Percentiles rank a stretch among this genome's conserved stretches.
Evolutionary conservation across 164 flowering plant genomes (phyloP).

Genomic region (Macadamia integrifolia): DNA sequence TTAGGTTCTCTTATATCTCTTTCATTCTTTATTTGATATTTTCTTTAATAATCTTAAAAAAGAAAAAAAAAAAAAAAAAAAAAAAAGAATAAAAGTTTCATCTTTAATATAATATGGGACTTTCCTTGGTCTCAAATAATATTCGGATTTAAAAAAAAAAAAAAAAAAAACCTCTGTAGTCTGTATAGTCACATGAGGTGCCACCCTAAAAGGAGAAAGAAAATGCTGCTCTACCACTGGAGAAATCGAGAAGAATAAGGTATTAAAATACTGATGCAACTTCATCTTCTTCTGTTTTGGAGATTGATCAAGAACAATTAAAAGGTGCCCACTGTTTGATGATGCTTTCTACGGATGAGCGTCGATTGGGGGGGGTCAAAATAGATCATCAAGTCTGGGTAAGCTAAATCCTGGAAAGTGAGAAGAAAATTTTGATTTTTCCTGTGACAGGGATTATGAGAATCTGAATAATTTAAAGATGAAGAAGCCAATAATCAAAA

Average conservation of each 20-base stretch:
- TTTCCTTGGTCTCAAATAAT: too few relatives aligned
- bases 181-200: conserved; percentile 80
- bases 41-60: too few relatives aligned
- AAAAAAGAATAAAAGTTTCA: too few relatives aligned
- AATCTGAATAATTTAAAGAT: conserved; percentile 3
- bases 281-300: conserved; percentile 49
- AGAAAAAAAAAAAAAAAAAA: too few relatives aligned
- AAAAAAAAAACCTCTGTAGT: too few relatives aligned
- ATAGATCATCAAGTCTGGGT: conserved; percentile 38
- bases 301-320: conserved; percentile 62
- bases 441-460: conserved; percentile 11
- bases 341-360: conserved; percentile 65
- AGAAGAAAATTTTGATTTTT: conserved; percentile 12
- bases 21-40: too few relatives aligned
- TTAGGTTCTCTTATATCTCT: too few relatives aligned
- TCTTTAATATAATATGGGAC: too few relatives aligned
- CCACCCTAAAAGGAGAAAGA: conserved; percentile 62
- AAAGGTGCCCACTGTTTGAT: conserved; percentile 74
- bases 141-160: too few relatives aligned
- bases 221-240: conserved; percentile 20
- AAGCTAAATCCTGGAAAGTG: conserved; percentile 11
- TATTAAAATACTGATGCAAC: conserved; percentile 23
- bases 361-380: conserved; percentile 33
- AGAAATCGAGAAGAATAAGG: conserved; percentile 34
- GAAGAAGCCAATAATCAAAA: conserved; percentile 28